phyloP scores from a whole-genome alignment of 495 filamentous ascomycete species.

The Pyronema omphalodes region DNA sequence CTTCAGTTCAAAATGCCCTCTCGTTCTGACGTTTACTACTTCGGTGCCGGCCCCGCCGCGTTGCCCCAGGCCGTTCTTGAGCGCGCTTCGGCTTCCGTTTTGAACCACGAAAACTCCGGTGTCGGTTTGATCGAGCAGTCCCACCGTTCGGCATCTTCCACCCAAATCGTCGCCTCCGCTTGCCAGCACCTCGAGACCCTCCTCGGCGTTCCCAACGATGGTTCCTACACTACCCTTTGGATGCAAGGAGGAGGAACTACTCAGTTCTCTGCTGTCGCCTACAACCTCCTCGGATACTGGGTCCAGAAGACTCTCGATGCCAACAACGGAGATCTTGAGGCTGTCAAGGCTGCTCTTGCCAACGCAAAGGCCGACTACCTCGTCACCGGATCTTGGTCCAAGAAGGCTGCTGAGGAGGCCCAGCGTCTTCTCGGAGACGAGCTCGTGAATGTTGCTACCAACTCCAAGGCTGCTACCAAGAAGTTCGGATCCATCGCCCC shows the following conservation, averaged over 20 bases:
- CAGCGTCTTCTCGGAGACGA: slow-evolving; percentile 52
- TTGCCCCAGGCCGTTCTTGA: slow-evolving; percentile 64
- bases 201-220: slow-evolving; percentile 22
- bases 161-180: slow-evolving; percentile 31
- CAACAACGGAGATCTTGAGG: slow-evolving; percentile 30
- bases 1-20: slow-evolving; percentile 29
- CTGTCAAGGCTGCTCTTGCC: slow-evolving; percentile 40
- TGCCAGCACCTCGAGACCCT: slow-evolving; percentile 15
- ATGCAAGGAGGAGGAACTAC: slow-evolving; percentile 39
- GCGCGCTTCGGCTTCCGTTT: slow-evolving; percentile 49
- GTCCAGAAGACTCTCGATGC: slow-evolving; percentile 40
- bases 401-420: slow-evolving; percentile 82
- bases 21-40: slow-evolving; percentile 51
- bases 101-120: slow-evolving; percentile 68
- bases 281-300: slow-evolving; percentile 52
- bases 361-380: slow-evolving; percentile 69
- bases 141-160: slow-evolving; percentile 65
- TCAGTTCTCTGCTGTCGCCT: slow-evolving; percentile 24
- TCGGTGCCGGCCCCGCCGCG: slow-evolving; percentile 72
- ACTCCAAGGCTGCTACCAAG: slow-evolving; percentile 47
- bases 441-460: slow-evolving; percentile 60
- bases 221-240: slow-evolving; percentile 13
- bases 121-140: slow-evolving; percentile 72
- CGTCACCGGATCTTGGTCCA: slow-evolving; percentile 81
- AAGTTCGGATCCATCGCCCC: slow-evolving; percentile 76